Evolutionary conservation across 331 rosid genomes (phyloP).

Genomic region (Rhamnella rubrinervis): DNA sequence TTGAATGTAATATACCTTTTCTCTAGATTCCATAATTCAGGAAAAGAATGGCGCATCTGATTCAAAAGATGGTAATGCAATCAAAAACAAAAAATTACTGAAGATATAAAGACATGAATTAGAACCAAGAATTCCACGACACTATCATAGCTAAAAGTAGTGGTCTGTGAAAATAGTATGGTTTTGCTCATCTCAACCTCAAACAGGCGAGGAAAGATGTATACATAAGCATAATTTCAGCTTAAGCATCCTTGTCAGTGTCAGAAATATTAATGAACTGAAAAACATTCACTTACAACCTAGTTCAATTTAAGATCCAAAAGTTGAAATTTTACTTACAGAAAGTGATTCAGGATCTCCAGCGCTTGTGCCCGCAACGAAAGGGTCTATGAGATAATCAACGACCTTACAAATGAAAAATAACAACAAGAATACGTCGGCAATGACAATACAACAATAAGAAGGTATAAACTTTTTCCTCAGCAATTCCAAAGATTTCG

Average conservation of each 20-base stretch:
- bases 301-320: constrained; percentile 9
- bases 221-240: not conserved
- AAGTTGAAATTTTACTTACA: constrained; percentile 54
- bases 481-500: constrained; percentile 16
- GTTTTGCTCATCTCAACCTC: constrained; percentile 17
- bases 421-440: not conserved
- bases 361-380: constrained; percentile 87
- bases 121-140: constrained; percentile 4
- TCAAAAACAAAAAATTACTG: constrained; percentile 11
- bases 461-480: not conserved
- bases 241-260: not conserved
- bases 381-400: constrained; percentile 89
- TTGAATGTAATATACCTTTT: constrained; percentile 52
- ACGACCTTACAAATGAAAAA: constrained; percentile 54
- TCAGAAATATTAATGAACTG: not conserved
- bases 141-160: not conserved
- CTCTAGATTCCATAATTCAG: constrained; percentile 88
- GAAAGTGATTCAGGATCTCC: constrained; percentile 93
- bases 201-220: not conserved
- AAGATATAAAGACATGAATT: constrained; percentile 10
- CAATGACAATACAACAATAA: not conserved
- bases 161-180: constrained; percentile 6
- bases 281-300: constrained; percentile 8
- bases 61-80: constrained; percentile 23
- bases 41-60: constrained; percentile 78